phyloP scores from a whole-genome alignment of 1,284 basidiomycete genomes.

The Melampsora larici-populina region DNA sequence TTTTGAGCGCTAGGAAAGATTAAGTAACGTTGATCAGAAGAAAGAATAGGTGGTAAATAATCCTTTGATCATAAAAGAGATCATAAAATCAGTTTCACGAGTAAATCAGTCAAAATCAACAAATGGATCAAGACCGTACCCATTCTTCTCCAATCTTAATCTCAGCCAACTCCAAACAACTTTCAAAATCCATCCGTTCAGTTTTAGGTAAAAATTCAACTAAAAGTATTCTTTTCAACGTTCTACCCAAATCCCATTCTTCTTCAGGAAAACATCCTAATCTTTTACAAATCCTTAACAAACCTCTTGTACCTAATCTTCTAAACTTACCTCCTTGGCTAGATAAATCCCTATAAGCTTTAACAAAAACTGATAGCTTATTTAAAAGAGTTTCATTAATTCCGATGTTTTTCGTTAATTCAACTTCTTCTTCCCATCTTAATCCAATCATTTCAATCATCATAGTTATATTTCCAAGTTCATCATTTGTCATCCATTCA shows the following conservation, averaged over 20 bases:
- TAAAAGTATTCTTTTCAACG: background rate
- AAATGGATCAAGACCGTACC: background rate
- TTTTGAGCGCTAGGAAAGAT: background rate
- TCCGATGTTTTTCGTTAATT: background rate
- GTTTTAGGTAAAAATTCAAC: constrained; percentile 14
- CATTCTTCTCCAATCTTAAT: constrained; percentile 52
- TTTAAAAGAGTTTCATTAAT: background rate
- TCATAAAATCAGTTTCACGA: background rate
- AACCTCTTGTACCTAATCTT: background rate
- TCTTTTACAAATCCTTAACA: background rate
- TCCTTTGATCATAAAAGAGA: background rate
- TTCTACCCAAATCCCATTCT: background rate
- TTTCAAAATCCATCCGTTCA: constrained; percentile 50
- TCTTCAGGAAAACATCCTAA: background rate
- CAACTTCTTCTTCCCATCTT: background rate
- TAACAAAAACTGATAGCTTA: background rate
- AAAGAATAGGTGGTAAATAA: background rate
- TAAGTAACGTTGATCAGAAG: background rate
- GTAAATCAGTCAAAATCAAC: background rate
- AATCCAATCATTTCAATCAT: constrained; percentile 1
- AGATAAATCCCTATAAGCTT: background rate
- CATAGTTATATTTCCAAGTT: background rate
- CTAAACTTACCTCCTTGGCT: background rate
- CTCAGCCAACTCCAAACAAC: constrained; percentile 49
- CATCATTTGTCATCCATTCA: background rate